A percentile compares a stretch with the other conserved stretches of the same genome.
Evolutionary conservation across 345 rosid genomes (phyloP).

Genomic region (Cardamine occulta): DNA sequence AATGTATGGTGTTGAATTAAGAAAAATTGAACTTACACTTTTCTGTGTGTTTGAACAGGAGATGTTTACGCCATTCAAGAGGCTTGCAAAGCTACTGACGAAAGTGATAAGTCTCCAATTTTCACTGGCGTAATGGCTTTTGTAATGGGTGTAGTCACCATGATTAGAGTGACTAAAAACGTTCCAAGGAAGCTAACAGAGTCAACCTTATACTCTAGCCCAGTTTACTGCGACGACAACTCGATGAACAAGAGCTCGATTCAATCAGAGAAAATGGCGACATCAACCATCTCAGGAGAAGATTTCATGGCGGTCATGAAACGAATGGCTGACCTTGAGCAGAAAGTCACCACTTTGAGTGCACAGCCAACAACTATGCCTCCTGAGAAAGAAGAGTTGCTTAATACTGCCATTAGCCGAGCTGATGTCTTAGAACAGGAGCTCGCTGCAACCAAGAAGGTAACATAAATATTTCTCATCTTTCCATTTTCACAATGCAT

Average conservation of each 20-base stretch:
- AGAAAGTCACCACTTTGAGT: constrained; percentile 53
- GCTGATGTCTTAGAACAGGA: constrained; percentile 68
- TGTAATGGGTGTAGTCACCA: constrained; percentile 68
- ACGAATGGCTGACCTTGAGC: constrained; percentile 74
- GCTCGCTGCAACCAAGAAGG: constrained; percentile 73
- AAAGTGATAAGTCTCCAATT: constrained; percentile 51
- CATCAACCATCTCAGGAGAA: constrained; percentile 43
- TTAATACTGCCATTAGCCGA: constrained; percentile 59
- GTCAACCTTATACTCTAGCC: constrained; percentile 54
- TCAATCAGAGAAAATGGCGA: constrained; percentile 32
- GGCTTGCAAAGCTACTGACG: constrained; percentile 48
- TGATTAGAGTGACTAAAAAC: constrained; percentile 68
- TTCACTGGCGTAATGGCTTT: constrained; percentile 75
- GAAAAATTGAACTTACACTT: neutral
- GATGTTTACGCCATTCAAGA: constrained; percentile 45
- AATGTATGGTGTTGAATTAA: neutral
- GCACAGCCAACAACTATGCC: constrained; percentile 57
- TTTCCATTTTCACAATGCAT: neutral
- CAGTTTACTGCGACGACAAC: constrained; percentile 47
- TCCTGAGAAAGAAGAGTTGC: constrained; percentile 74
- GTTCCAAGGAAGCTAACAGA: constrained; percentile 66
- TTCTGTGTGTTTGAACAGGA: constrained; percentile 36
- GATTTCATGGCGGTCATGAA: constrained; percentile 62
- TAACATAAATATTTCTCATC: constrained; percentile 26
- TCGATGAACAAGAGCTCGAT: constrained; percentile 37